phyloP scores from a whole-genome alignment of 1,284 basidiomycete genomes.

The Irpex sp. region DNA sequence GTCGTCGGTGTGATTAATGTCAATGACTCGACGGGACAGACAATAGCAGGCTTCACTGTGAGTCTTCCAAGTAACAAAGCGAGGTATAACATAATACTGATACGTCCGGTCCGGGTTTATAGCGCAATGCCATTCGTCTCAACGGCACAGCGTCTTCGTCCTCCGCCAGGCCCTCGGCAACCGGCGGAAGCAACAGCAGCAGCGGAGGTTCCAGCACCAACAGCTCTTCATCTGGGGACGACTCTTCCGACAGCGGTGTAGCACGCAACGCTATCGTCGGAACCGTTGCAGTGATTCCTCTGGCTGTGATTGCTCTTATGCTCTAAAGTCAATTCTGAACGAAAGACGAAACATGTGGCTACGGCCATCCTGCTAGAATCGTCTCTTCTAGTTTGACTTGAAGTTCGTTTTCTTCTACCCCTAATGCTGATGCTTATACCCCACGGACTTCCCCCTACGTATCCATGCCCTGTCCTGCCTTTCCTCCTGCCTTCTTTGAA shows the following conservation, averaged over 20 bases:
- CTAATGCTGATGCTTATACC: not conserved
- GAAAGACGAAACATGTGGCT: not conserved
- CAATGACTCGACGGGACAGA: constrained; percentile 45
- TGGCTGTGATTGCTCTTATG: constrained; percentile 16
- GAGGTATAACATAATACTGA: not conserved
- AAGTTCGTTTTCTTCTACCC: not conserved
- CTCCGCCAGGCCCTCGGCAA: not conserved
- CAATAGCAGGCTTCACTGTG: constrained; percentile 50
- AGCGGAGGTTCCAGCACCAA: not conserved
- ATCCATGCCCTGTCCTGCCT: no score
- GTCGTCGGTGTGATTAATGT: constrained; percentile 61
- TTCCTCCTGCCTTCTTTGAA: no score
- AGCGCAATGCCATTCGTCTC: constrained; percentile 51
- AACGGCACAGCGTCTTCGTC: constrained; percentile 40
- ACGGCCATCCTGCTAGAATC: not conserved
- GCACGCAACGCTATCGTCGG: constrained; percentile 27
- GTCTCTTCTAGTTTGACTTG: not conserved
- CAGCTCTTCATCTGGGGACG: not conserved
- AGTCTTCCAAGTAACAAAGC: not conserved
- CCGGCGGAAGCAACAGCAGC: not conserved
- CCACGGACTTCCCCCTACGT: not conserved
- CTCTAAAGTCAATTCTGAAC: constrained; percentile 4
- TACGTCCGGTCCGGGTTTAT: constrained; percentile 5
- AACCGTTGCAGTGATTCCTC: constrained; percentile 12
- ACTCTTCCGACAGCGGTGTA: constrained; percentile 19